Evolutionary conservation across 345 rosid species (phyloP).

Genomic region (Rhodamnia argentea): DNA sequence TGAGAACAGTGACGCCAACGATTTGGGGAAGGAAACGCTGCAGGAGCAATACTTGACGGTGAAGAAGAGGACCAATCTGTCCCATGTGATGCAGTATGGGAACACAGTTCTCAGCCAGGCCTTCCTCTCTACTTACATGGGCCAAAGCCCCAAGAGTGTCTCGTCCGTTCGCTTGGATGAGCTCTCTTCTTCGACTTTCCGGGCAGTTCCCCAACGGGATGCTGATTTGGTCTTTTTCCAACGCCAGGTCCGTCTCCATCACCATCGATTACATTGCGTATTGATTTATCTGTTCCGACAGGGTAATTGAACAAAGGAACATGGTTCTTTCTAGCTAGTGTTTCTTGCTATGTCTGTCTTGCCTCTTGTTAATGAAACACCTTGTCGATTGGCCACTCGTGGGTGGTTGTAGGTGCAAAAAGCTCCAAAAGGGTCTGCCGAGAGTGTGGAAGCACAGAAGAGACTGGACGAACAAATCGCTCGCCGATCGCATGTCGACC

Average conservation of each 20-base stretch:
- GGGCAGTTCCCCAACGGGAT: constrained; percentile 19
- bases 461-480: constrained; percentile 8
- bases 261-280: not conserved
- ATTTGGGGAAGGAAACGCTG: constrained; percentile 25
- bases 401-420: constrained; percentile 16
- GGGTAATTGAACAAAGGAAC: not conserved
- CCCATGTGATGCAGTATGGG: constrained; percentile 45
- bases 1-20: constrained; percentile 26
- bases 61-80: constrained; percentile 1
- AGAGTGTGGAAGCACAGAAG: constrained; percentile 31
- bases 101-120: constrained; percentile 17
- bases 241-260: not conserved
- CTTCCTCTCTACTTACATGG: constrained; percentile 18
- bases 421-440: constrained; percentile 19
- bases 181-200: not conserved
- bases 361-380: not conserved
- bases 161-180: not conserved
- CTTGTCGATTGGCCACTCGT: not conserved
- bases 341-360: not conserved
- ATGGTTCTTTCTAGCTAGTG: not conserved
- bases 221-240: constrained; percentile 25
- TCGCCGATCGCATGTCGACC: constrained; percentile 25
- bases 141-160: not conserved
- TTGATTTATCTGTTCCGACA: not conserved
- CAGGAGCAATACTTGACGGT: constrained; percentile 35